Evolutionary conservation across 1,284 basidiomycete genomes (phyloP).

Genomic region (Laetiporus sulphureus): DNA sequence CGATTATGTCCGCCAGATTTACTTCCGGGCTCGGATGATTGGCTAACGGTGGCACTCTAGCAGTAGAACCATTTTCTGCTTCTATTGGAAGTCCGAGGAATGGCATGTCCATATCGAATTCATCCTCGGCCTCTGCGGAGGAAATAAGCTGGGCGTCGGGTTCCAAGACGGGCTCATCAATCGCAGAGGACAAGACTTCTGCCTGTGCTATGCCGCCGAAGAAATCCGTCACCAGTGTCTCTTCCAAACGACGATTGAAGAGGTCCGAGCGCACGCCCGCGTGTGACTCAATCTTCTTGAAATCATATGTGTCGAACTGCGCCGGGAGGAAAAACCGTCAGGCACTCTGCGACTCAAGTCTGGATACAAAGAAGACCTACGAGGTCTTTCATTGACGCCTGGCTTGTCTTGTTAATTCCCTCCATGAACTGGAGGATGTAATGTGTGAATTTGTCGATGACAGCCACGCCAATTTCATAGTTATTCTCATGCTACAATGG

Average conservation of each 20-base stretch:
- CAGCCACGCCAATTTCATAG: conserved; percentile 88
- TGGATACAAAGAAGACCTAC: conserved; percentile 39
- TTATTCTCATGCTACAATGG: conserved; percentile 79
- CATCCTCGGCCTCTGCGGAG: too few relatives aligned
- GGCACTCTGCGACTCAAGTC: background rate
- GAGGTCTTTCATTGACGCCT: conserved; percentile 78
- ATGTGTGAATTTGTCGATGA: conserved; percentile 95
- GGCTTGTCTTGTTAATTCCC: conserved; percentile 84
- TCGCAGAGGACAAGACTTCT: too few relatives aligned
- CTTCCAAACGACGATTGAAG: conserved; percentile 60
- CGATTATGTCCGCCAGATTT: too few relatives aligned
- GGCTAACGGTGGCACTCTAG: too few relatives aligned
- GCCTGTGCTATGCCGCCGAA: conserved; percentile 89
- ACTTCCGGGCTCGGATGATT: too few relatives aligned
- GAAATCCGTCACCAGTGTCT: conserved; percentile 89
- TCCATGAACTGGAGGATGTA: conserved; percentile 91
- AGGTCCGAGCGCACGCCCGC: conserved; percentile 86
- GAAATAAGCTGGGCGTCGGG: too few relatives aligned
- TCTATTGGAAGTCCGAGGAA: too few relatives aligned
- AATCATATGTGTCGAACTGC: conserved; percentile 81
- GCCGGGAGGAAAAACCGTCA: too few relatives aligned
- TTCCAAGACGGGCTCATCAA: too few relatives aligned
- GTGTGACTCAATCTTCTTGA: conserved; percentile 71
- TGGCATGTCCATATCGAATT: too few relatives aligned
- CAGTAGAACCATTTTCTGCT: too few relatives aligned